phyloP scores from a whole-genome alignment of 305 asterid species.

The Nicotiana rustica region DNA sequence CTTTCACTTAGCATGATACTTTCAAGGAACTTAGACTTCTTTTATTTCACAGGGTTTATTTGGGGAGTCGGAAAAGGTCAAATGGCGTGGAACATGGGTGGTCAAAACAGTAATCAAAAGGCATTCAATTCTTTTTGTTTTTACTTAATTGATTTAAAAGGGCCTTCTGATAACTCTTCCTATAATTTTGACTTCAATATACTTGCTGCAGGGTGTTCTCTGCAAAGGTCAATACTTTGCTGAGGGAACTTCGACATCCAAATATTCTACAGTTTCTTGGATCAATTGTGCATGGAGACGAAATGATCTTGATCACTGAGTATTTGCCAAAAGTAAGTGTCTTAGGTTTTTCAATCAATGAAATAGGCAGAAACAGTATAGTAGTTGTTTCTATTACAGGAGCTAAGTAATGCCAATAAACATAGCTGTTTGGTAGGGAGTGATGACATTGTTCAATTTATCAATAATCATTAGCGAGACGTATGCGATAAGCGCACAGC shows the following conservation, averaged over 20 bases:
- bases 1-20: neutral
- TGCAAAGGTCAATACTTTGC: slow-evolving; percentile 63
- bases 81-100: slow-evolving; percentile 82
- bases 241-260: slow-evolving; percentile 72
- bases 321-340: slow-evolving; percentile 61
- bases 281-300: slow-evolving; percentile 67
- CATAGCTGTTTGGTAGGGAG: too few relatives aligned
- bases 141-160: neutral
- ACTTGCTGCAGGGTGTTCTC: slow-evolving; percentile 57
- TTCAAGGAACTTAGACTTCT: slow-evolving; percentile 12
- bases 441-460: too few relatives aligned
- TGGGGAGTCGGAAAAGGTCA: slow-evolving; percentile 62
- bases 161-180: neutral
- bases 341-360: neutral
- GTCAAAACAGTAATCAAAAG: slow-evolving; percentile 61
- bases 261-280: slow-evolving; percentile 78
- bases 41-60: slow-evolving; percentile 50
- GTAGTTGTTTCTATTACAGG: neutral
- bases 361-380: neutral
- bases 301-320: slow-evolving; percentile 70
- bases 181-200: slow-evolving; percentile 22
- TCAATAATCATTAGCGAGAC: neutral
- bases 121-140: slow-evolving; percentile 39
- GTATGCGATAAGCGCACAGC: neutral
- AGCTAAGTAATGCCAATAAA: neutral